phyloP scores from a whole-genome alignment of 345 rosid species.

The Citrus inodora region DNA sequence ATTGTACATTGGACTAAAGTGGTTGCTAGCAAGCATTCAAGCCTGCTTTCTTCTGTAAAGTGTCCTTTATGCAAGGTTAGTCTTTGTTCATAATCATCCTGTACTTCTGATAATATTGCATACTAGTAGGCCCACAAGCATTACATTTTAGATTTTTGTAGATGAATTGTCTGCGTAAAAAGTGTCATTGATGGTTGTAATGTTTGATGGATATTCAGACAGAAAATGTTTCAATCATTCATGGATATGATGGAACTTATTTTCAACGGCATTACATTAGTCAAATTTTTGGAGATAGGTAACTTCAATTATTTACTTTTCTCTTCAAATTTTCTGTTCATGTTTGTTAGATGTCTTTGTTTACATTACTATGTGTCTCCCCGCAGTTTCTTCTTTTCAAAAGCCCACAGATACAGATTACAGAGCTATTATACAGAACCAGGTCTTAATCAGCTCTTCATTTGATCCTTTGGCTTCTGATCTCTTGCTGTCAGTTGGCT shows the following conservation, averaged over 20 bases:
- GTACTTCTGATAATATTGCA: background rate
- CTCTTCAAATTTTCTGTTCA: background rate
- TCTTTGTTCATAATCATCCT: slow-evolving; percentile 7
- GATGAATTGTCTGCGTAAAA: background rate
- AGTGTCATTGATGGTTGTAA: slow-evolving; percentile 4
- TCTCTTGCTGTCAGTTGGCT: background rate
- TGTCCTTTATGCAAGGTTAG: slow-evolving; percentile 96
- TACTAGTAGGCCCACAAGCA: background rate
- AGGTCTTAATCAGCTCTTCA: slow-evolving; percentile 43
- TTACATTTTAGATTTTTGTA: background rate
- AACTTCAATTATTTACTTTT: background rate
- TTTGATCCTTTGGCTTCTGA: slow-evolving; percentile 15
- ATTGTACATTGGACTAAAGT: slow-evolving; percentile 81
- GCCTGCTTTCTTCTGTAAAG: slow-evolving; percentile 43
- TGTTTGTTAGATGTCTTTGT: background rate
- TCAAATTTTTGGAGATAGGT: slow-evolving; percentile 47
- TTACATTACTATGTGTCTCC: slow-evolving; percentile 2
- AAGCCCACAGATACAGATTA: slow-evolving; percentile 70
- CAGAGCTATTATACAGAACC: slow-evolving; percentile 64
- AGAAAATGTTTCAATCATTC: slow-evolving; percentile 59
- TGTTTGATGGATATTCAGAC: slow-evolving; percentile 44
- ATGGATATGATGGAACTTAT: slow-evolving; percentile 58
- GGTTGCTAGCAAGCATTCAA: slow-evolving; percentile 48
- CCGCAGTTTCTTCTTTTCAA: slow-evolving; percentile 62
- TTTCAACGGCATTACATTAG: slow-evolving; percentile 60